Base-by-base conservation (phyloP, 306 rosid species). In the Vigna unguiculata region DNA sequence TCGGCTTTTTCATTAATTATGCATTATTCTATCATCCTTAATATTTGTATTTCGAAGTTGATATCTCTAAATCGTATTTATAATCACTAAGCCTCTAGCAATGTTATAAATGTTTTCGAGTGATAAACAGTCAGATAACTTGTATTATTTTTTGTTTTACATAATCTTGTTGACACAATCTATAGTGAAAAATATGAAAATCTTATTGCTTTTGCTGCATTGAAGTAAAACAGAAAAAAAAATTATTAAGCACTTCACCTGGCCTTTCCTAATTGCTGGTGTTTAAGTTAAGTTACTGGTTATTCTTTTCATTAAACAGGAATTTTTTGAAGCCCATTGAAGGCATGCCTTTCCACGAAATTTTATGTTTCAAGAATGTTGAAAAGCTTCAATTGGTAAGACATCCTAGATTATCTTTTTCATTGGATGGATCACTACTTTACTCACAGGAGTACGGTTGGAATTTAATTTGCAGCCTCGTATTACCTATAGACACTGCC, bases 341-440 rank as follows among this genome's bases (percentile, higher is more conserved):
- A 72, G 82, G 93, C 85, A 72, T 79, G 76, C 88, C 93, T 65
- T 88, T 88, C 65, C 91, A 92, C 77, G 96, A 95, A 85, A 78
- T 87, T 82, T 79, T 83, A 57, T 89, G 97, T 91, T 95, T 92
- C 83, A 89, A 86, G 78, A 83, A 88, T 67, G 96, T 92, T 77
- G 93, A 86, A 82, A 90, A 89, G 77, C 98, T 95, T 85, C 91
- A 86, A 68, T 80, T 64, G 90, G 98, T 95, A 87, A 88, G 97
- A 72, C 61, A 59, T 81, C 77, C 51, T 72, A 74, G 21, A 32
- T 78, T 59, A 45, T 76, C 71, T 63, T 51, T 45, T 32, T 69
- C 82, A 62, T n/a, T 63, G 59, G 32, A 53, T 59, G 66, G 41
- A 34, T 80, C 70, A 69, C 71, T 63, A 28, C 53, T 51, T 28